A percentile compares a stretch with the other conserved stretches of the same genome.
These are phyloP conservation scores for Spathaspora sp. DNA, from an alignment of 805 yeast species.

Conservation along the genomic window DNA sequence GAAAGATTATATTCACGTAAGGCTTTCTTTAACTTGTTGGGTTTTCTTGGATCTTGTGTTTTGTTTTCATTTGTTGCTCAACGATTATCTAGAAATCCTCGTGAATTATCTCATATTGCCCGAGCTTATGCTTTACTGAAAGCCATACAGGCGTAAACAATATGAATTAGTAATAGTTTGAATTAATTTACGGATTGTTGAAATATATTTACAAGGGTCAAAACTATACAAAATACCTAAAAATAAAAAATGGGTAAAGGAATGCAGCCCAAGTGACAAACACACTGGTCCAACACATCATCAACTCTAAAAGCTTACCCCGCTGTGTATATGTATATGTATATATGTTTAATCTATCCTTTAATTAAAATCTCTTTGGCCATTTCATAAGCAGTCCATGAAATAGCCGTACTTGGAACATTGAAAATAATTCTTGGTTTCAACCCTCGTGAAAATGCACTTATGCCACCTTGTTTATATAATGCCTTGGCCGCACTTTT, in stretches of 20 bases:
- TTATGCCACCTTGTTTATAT: conserved; percentile 53
- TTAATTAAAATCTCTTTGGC: conserved; percentile 69
- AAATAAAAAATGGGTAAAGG: background rate
- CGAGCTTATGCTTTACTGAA: conserved; percentile 22
- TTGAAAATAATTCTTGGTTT: conserved; percentile 89
- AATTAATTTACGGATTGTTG: background rate
- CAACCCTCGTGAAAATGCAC: conserved; percentile 79
- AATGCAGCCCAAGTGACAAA: background rate
- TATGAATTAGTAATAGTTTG: too few species aligned
- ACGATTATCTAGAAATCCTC: conserved; percentile 33
- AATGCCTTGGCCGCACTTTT: conserved; percentile 67
- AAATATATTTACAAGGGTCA: background rate
- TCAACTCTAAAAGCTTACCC: background rate
- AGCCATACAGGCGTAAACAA: conserved; percentile 19
- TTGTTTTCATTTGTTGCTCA: conserved; percentile 79
- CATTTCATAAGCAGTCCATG: conserved; percentile 98
- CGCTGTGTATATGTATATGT: too few species aligned
- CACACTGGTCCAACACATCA: background rate
- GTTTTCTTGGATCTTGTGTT: conserved; percentile 79
- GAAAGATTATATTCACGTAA: conserved; percentile 71
- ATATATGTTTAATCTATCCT: conserved; percentile 2
- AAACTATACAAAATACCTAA: background rate
- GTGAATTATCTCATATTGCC: conserved; percentile 27
- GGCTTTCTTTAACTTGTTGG: conserved; percentile 75
- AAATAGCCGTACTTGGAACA: conserved; percentile 93